Conservation (phyloP, 2,329 filamentous ascomycete species). For the Penicillium sp. region DNA sequence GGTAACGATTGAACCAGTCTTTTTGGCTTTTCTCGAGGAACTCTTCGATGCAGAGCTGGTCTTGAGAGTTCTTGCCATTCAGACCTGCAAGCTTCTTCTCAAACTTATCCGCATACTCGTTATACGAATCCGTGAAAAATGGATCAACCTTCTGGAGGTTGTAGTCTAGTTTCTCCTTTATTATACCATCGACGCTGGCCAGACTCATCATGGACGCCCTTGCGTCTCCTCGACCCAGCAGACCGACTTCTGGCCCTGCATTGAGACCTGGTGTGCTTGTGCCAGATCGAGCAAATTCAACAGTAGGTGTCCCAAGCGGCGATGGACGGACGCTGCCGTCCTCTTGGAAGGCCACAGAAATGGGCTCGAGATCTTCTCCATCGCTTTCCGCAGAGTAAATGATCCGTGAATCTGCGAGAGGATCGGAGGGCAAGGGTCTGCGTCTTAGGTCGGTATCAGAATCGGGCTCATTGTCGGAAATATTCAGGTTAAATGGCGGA, state of each 20-base stretch:
- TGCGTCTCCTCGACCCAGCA: constrained; percentile 27
- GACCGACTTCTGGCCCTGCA: background rate
- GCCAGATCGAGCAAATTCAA: background rate
- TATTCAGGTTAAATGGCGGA: background rate
- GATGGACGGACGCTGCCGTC: background rate
- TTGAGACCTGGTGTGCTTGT: background rate
- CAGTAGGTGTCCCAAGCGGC: background rate
- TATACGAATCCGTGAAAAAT: constrained; percentile 65
- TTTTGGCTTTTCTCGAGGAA: constrained; percentile 66
- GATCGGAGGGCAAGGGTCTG: background rate
- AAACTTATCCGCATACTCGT: constrained; percentile 61
- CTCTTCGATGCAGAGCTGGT: constrained; percentile 63
- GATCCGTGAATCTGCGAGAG: background rate
- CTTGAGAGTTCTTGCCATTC: constrained; percentile 58
- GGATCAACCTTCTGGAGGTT: constrained; percentile 66
- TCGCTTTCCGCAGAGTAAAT: background rate
- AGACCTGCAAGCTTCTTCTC: constrained; percentile 57
- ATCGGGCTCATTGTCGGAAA: background rate
- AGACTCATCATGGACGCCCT: constrained; percentile 55
- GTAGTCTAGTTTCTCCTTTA: constrained; percentile 55
- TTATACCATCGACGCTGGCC: constrained; percentile 55
- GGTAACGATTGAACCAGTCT: constrained; percentile 62
- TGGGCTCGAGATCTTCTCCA: background rate
- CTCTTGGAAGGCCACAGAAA: background rate
- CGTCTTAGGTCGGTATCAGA: background rate